phyloP scores from a whole-genome alignment of 768 basidiomycete species.

The Steccherinum ochraceum region DNA sequence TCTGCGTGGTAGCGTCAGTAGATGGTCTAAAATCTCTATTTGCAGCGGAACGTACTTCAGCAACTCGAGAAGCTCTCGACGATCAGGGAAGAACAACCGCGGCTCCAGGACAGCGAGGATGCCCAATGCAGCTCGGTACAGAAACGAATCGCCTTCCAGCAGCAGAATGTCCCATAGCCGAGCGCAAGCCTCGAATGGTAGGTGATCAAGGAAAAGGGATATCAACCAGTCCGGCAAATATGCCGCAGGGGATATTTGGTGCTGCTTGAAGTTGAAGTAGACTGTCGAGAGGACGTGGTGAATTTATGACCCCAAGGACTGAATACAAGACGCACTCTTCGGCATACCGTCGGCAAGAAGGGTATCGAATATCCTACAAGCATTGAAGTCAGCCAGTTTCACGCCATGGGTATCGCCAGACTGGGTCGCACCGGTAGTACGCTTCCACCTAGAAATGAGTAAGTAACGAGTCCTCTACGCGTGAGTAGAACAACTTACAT shows the following conservation, averaged over 20 bases:
- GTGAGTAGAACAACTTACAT: slow-evolving; percentile 46
- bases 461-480: slow-evolving; percentile 4
- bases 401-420: no score
- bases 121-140: slow-evolving; percentile 80
- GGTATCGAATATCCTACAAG: slow-evolving; percentile 88
- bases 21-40: background rate
- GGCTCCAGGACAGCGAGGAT: slow-evolving; percentile 80
- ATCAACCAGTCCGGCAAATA: slow-evolving; percentile 82
- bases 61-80: slow-evolving; percentile 70
- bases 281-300: slow-evolving; percentile 40
- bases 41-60: slow-evolving; percentile 45
- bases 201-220: slow-evolving; percentile 74
- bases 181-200: slow-evolving; percentile 89
- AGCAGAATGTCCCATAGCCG: slow-evolving; percentile 85
- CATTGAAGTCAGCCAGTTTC: no score
- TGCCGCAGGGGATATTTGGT: slow-evolving; percentile 80
- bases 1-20: slow-evolving; percentile 27
- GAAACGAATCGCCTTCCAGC: slow-evolving; percentile 85
- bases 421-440: slow-evolving; percentile 66
- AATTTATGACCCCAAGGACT: no score
- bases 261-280: slow-evolving; percentile 92
- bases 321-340: slow-evolving; percentile 73
- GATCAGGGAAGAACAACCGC: slow-evolving; percentile 84
- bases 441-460: slow-evolving; percentile 64
- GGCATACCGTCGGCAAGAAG: slow-evolving; percentile 91